Evolutionary conservation across 495 filamentous ascomycete genomes (phyloP).

Genomic region (Xylaria grammica): DNA sequence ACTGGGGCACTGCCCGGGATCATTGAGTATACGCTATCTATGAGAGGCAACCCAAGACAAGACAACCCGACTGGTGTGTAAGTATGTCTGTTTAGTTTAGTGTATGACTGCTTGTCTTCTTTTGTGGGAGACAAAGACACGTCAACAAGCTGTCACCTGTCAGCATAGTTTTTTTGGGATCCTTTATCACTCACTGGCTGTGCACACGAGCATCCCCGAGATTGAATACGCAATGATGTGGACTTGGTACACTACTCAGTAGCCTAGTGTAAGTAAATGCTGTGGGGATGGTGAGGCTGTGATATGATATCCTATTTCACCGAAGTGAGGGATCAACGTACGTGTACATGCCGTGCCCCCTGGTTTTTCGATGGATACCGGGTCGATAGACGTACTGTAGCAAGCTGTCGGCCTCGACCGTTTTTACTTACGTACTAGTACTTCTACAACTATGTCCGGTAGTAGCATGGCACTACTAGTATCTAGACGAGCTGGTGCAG

Average conservation of each 20-base stretch:
- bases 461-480: no score
- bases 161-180: neutral
- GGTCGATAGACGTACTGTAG: neutral
- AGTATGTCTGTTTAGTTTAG: no score
- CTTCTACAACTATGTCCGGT: no score
- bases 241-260: no score
- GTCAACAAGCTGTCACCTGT: constrained; percentile 14
- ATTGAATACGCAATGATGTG: neutral
- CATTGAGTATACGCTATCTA: no score
- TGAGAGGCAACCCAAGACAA: no score
- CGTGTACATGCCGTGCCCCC: neutral
- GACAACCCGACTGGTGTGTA: no score
- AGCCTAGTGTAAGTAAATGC: neutral
- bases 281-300: constrained; percentile 16
- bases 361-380: neutral
- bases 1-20: no score
- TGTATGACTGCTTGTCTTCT: neutral
- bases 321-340: neutral
- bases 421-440: no score
- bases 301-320: neutral
- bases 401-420: neutral
- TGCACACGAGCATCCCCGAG: neutral
- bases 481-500: no score
- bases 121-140: constrained; percentile 5
- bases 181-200: neutral